A percentile compares a stretch with the other conserved stretches of the same genome.
phyloP scores from a whole-genome alignment of 1,284 basidiomycete species.

The Moesziomyces sp. region DNA sequence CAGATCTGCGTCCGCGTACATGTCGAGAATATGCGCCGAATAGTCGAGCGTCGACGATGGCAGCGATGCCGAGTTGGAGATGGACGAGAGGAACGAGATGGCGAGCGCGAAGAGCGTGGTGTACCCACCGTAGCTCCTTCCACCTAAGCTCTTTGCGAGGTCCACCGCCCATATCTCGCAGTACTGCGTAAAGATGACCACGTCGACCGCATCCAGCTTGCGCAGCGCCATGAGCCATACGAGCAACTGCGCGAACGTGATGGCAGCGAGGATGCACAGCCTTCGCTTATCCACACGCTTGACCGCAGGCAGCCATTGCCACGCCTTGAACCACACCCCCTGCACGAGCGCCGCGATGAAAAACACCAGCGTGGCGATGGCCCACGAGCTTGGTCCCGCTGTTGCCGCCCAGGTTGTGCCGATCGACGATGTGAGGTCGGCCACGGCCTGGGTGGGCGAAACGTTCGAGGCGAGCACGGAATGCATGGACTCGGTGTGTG shows the following conservation, averaged over 20 bases:
- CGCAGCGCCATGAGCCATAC: slow-evolving; percentile 63
- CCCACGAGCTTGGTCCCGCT: slow-evolving; percentile 51
- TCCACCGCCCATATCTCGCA: slow-evolving; percentile 66
- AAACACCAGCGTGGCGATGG: slow-evolving; percentile 54
- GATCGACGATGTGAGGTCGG: background rate
- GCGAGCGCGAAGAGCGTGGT: slow-evolving; percentile 54
- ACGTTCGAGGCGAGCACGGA: background rate
- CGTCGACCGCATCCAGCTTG: slow-evolving; percentile 57
- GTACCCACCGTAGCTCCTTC: slow-evolving; percentile 55
- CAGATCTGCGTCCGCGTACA: slow-evolving; percentile 47
- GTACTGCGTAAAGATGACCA: slow-evolving; percentile 65
- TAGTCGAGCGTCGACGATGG: slow-evolving; percentile 7
- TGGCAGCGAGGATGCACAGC: slow-evolving; percentile 46
- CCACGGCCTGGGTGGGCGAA: background rate
- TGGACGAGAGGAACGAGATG: slow-evolving; percentile 48
- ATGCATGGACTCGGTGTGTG: slow-evolving; percentile 50
- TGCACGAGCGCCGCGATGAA: slow-evolving; percentile 56
- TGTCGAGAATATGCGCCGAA: slow-evolving; percentile 22
- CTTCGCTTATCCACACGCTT: slow-evolving; percentile 39
- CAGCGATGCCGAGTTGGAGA: slow-evolving; percentile 28
- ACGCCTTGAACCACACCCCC: slow-evolving; percentile 54
- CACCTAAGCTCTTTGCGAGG: slow-evolving; percentile 40
- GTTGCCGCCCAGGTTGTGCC: background rate
- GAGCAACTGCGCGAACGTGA: slow-evolving; percentile 55
- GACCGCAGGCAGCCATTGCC: slow-evolving; percentile 58